These are phyloP conservation scores for Aspergillus udagawae DNA, from an alignment of 2,329 filamentous ascomycete genomes.

Conservation along the genomic window DNA sequence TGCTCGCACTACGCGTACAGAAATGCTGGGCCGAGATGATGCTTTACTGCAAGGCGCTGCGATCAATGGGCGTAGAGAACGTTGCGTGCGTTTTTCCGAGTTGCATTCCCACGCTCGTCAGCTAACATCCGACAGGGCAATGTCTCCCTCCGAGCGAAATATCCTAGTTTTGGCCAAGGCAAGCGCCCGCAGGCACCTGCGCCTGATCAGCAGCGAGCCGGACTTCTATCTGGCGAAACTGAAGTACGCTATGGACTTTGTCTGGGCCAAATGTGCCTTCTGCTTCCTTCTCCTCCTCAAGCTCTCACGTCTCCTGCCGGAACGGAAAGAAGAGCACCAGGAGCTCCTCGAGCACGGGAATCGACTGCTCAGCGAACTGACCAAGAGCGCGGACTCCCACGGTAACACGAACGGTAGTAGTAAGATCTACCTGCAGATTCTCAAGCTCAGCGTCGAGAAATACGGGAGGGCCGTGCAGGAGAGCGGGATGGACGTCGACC, in stretches of 20 bases:
- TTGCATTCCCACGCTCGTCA: background rate
- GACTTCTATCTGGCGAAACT: constrained; percentile 49
- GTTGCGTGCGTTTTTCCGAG: constrained; percentile 31
- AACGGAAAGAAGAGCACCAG: constrained; percentile 36
- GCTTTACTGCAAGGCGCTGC: constrained; percentile 49
- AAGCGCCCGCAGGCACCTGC: constrained; percentile 49
- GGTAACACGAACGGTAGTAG: constrained; percentile 38
- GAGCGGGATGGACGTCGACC: constrained; percentile 19
- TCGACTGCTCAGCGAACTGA: constrained; percentile 42
- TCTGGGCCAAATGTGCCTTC: constrained; percentile 57
- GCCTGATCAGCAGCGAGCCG: constrained; percentile 45
- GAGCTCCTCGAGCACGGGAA: constrained; percentile 43
- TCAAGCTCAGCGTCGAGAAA: constrained; percentile 49
- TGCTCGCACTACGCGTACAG: constrained; percentile 49
- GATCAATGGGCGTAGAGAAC: constrained; percentile 48
- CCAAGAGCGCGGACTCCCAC: constrained; percentile 23
- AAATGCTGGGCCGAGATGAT: constrained; percentile 53
- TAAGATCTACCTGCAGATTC: constrained; percentile 49
- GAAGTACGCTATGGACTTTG: constrained; percentile 54
- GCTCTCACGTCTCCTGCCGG: constrained; percentile 48
- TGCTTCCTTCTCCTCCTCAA: constrained; percentile 55
- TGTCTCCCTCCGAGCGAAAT: constrained; percentile 47
- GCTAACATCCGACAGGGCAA: constrained; percentile 28
- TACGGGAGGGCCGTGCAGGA: constrained; percentile 45
- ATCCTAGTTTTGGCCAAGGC: constrained; percentile 50